These are phyloP conservation scores for Hirsutella minnesotensis DNA, from an alignment of 2,329 filamentous ascomycete species.

Conservation along the genomic window DNA sequence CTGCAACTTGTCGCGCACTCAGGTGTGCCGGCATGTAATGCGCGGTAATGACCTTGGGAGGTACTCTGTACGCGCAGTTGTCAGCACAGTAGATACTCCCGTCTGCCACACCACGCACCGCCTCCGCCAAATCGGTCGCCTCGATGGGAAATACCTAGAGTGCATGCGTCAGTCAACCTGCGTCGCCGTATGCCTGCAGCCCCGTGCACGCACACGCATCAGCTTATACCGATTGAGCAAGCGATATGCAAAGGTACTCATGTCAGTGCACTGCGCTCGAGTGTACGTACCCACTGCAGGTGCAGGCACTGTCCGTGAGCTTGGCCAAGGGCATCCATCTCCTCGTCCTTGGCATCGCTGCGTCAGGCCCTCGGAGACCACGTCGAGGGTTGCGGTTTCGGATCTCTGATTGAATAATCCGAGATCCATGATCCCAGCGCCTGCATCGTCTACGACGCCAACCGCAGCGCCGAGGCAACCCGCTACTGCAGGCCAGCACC, in stretches of 20 bases:
- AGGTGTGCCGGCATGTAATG: no score
- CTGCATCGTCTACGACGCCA: background rate
- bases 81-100: background rate
- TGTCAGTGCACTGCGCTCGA: background rate
- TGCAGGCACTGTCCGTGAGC: no score
- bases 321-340: no score
- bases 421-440: constrained; percentile 15
- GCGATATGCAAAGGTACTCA: no score
- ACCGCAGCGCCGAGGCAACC: background rate
- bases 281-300: no score
- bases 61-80: background rate
- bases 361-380: background rate
- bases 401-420: constrained; percentile 14
- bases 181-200: no score
- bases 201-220: no score
- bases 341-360: no score
- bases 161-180: no score
- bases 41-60: no score
- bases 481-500: background rate
- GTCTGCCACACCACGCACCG: no score
- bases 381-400: constrained; percentile 6
- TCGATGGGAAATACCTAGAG: background rate
- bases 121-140: background rate
- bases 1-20: no score
- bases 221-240: background rate